A percentile compares a stretch with the other conserved stretches of the same genome.
phyloP scores from a whole-genome alignment of 768 basidiomycete species.

The Kwoniella bestiolae region DNA sequence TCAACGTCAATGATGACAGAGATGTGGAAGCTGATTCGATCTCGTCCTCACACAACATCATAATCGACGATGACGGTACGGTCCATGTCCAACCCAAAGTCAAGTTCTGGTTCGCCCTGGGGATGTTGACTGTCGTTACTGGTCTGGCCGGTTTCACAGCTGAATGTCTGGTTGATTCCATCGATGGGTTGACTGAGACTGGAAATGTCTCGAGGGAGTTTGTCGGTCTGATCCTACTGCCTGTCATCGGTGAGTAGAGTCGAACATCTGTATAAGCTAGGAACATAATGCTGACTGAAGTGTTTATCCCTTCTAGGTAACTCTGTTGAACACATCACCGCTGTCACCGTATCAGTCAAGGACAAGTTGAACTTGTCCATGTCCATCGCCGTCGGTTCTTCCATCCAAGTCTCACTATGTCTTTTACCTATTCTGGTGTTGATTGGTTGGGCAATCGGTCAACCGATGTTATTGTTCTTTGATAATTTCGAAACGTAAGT shows the following conservation, averaged over 20 bases:
- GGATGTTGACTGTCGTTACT: slow-evolving; percentile 45
- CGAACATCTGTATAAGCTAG: neutral
- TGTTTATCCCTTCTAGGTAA: slow-evolving; percentile 19
- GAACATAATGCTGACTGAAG: neutral
- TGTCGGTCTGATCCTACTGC: slow-evolving; percentile 84
- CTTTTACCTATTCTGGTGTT: slow-evolving; percentile 50
- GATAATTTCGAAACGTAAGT: slow-evolving; percentile 53
- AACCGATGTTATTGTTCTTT: slow-evolving; percentile 54
- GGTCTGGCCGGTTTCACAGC: slow-evolving; percentile 51
- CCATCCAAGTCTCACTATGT: slow-evolving; percentile 52
- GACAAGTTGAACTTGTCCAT: slow-evolving; percentile 80
- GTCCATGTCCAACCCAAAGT: slow-evolving; percentile 30
- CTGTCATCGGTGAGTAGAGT: slow-evolving; percentile 65
- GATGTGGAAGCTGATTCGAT: slow-evolving; percentile 13
- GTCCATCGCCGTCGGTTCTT: slow-evolving; percentile 71
- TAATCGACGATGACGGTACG: slow-evolving; percentile 33
- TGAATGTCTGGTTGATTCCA: slow-evolving; percentile 45
- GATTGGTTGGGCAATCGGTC: slow-evolving; percentile 54
- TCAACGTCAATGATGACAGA: neutral
- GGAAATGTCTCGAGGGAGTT: slow-evolving; percentile 70
- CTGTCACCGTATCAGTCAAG: slow-evolving; percentile 88
- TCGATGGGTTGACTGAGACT: slow-evolving; percentile 44
- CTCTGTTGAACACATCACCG: slow-evolving; percentile 77
- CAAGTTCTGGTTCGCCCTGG: slow-evolving; percentile 40
- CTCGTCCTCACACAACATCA: slow-evolving; percentile 6